phyloP scores from a whole-genome alignment of 2,329 filamentous ascomycete species.

The Apiospora sp. region DNA sequence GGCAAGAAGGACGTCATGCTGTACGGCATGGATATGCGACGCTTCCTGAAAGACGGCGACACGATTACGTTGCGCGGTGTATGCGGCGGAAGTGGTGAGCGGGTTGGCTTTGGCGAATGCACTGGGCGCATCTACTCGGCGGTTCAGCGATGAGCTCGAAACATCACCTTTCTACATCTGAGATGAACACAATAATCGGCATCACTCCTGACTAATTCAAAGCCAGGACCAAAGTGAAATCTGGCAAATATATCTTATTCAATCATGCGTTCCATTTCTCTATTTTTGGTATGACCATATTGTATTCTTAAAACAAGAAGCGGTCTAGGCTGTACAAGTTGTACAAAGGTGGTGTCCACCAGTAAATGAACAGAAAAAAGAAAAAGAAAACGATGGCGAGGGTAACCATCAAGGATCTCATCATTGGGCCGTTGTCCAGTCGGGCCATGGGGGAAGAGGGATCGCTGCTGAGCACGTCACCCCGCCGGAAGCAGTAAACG shows the following conservation, averaged over 20 bases:
- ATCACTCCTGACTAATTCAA: too few species aligned
- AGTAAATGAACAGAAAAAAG: too few species aligned
- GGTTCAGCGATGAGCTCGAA: constrained; percentile 18
- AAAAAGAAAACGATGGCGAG: neutral
- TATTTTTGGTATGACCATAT: too few species aligned
- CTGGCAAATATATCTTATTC: neutral
- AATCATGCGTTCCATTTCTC: too few species aligned
- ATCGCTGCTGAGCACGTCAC: neutral
- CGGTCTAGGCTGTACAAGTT: too few species aligned
- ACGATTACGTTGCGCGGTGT: constrained; percentile 50
- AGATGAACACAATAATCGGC: neutral
- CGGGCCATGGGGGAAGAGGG: neutral
- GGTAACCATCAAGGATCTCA: neutral
- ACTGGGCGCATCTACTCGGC: constrained; percentile 42
- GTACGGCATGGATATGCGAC: constrained; percentile 48
- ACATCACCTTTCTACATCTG: neutral
- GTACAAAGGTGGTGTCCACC: too few species aligned
- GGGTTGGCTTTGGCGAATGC: constrained; percentile 56
- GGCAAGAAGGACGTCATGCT: constrained; percentile 54
- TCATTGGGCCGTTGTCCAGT: neutral
- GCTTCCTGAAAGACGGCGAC: constrained; percentile 57
- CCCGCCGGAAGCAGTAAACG: neutral
- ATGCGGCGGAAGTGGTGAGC: constrained; percentile 43
- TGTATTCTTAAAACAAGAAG: too few species aligned
- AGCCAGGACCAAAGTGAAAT: neutral